Conservation (phyloP, 352 stramenopile genomes). For the Globisporangium paddicum region DNA sequence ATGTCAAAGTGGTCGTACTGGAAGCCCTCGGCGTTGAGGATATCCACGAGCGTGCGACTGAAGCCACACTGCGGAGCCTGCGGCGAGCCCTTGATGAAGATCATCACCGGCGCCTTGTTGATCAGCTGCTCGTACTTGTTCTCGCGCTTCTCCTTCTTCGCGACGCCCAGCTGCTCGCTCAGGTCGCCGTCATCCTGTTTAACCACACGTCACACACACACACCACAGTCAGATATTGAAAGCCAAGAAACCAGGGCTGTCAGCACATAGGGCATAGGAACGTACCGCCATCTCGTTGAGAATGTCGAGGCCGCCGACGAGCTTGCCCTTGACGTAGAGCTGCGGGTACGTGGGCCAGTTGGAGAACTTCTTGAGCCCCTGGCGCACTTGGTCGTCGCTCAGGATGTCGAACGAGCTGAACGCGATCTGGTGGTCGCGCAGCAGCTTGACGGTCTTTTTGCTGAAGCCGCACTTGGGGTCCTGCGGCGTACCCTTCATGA, state of each 20-base stretch:
- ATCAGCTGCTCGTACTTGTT: constrained; percentile 90
- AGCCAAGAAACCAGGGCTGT: not conserved
- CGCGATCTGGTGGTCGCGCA: constrained; percentile 85
- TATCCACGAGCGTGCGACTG: constrained; percentile 91
- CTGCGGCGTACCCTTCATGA: constrained; percentile 93
- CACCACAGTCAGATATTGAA: not conserved
- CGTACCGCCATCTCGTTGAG: constrained; percentile 90
- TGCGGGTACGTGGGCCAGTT: constrained; percentile 98
- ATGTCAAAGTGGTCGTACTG: constrained; percentile 97
- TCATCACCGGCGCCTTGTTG: constrained; percentile 90
- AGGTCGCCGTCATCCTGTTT: constrained; percentile 80
- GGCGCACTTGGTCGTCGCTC: constrained; percentile 90
- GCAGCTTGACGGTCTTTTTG: constrained; percentile 89
- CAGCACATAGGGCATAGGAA: not conserved
- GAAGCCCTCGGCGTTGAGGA: constrained; percentile 89
- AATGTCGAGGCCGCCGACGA: constrained; percentile 94
- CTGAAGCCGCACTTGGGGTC: constrained; percentile 94
- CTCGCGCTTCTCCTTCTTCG: constrained; percentile 80
- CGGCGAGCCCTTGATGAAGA: constrained; percentile 98
- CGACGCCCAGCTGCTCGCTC: constrained; percentile 86
- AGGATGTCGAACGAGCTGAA: constrained; percentile 97
- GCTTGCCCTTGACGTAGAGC: constrained; percentile 93
- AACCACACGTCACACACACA: not conserved
- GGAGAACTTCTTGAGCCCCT: constrained; percentile 94
- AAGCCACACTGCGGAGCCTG: constrained; percentile 95